Evolutionary conservation across 1,139 yeast species (phyloP).

Genomic region (Wickerhamomyces sp.): DNA sequence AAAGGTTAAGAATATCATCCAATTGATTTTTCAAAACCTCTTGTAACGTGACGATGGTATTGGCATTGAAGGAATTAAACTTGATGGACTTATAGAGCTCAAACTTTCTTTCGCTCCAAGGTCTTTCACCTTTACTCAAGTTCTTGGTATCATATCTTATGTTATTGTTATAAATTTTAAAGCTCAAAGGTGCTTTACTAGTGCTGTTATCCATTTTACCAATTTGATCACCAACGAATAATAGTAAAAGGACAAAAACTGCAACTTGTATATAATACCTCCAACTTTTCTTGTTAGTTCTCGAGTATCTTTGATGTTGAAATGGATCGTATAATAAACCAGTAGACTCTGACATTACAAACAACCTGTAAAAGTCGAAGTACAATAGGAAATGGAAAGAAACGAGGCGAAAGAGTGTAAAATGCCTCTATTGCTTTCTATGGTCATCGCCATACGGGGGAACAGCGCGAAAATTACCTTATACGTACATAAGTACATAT

Average conservation of each 20-base stretch:
- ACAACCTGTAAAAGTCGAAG: too few species aligned
- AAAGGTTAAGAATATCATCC: slow-evolving; percentile 36
- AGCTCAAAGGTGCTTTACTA: slow-evolving; percentile 2
- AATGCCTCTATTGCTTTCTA: too few species aligned
- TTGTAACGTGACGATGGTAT: slow-evolving; percentile 45
- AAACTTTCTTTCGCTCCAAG: slow-evolving; percentile 40
- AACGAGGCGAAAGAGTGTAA: background rate
- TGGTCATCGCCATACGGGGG: too few species aligned
- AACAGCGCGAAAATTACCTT: too few species aligned
- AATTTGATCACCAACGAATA: background rate
- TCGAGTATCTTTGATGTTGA: background rate
- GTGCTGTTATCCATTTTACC: background rate
- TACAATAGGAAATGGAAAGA: background rate
- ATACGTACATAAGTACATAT: too few species aligned
- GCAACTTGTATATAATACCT: background rate
- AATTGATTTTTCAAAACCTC: slow-evolving; percentile 52
- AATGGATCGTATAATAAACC: slow-evolving; percentile 2
- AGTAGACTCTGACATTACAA: background rate
- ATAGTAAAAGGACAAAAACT: background rate
- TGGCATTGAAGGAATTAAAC: slow-evolving; percentile 32
- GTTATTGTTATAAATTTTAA: slow-evolving; percentile 50
- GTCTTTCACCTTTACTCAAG: slow-evolving; percentile 34
- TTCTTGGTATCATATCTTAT: slow-evolving; percentile 42
- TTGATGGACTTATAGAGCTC: slow-evolving; percentile 38
- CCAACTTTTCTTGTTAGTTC: slow-evolving; percentile 1